Evolutionary conservation across 208 protist species (phyloP), one percentile per base, ranked within the genome.

Genomic region (Trypanosoma boissoni): DNA sequence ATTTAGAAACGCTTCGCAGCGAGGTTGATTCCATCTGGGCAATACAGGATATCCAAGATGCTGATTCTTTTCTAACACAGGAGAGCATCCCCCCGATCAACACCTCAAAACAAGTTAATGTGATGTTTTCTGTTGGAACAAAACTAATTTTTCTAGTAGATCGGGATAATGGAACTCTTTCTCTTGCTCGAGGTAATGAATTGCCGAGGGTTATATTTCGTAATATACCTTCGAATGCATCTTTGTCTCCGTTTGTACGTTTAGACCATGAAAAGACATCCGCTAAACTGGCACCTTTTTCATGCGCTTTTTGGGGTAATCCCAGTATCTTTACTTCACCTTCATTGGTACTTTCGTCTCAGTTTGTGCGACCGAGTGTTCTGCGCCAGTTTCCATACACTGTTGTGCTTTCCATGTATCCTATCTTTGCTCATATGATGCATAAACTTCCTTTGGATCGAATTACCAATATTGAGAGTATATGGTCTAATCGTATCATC

Each of bases 21-120:
- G 55, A 60, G 14, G 44, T 64, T 6, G 62, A 74, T 39, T 54
- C 37, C 8, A 45, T 94, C 9, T 96, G 90, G 90, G 85, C 76
- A n/a, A 78, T 96, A 55, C 90, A 96, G 60, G 90, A 96, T 59
- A 67, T 94, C 5, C 77, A 91, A 59, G 90, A 96, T 49, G 66
- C 53, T 14, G 90, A 96, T 55, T 94, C 86, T 20, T 69, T 91
- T 68, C 77, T 83, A 1, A 83, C 72, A 10, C 90, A 96, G 66
- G 66, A 74, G 29, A 44, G 41, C 12, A 59, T 96, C 24, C 77
- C 84, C 24, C 76, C 80, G 9, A 60, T 92, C 32, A 56, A 54
- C 44, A 36, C 58, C 6, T 74, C 74, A 54, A 76, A 80, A 32
- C 51, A 10, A 12, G 26, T 4, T 10, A 42, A 63, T 50, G 21